Evolutionary conservation across 2,329 filamentous ascomycete species (phyloP), one percentile per base, ranked within the genome.

Genomic region (Ambrosiella beaveri): DNA sequence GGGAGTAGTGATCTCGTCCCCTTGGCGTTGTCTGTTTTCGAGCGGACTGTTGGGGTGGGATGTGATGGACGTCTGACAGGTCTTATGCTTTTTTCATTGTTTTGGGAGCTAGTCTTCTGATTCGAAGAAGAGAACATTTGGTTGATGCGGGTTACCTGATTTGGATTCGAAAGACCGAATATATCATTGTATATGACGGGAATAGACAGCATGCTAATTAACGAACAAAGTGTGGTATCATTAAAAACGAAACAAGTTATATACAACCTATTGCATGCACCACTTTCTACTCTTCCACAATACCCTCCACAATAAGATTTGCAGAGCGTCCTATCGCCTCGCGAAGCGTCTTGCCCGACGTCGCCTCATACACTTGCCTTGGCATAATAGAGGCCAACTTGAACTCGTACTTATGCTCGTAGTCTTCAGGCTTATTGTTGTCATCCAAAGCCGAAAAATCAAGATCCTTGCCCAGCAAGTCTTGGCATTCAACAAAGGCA

Each of bases 1-100:
- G 85, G 85, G 80, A 82, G 84, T 83, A 84, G 82, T 88, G 85
- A 94, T 93, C 87, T 93, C 85, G 77, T 83, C 85, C 86, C 84
- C 73, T 76, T 70, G 76, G 11, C 69, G 74, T 70, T 73, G 77
- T 84, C 78, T 80, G 82, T 81, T 81, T 83, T 89, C 74, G 85
- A 85, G 83, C 85, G 79, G 79, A 75, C 72, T 75, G 73, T 72
- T 75, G 74, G 85, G 85, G 85, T 86, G 86, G 86, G 85, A 80
- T 78, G 79, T 76, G 85, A 85, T 77, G 85, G 84, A 86, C 80
- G 85, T 90, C 87, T 93, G 87, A 91, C 87, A 87, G 86, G 77
- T 70, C 67, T 69, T 64, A 68, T 76, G 70, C 67, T 66, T 64
- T 66, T 62, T 66, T 74, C 73, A 80, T 80, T 80, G 79, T 75